A percentile compares a stretch with the other conserved stretches of the same genome.
Conservation (phyloP, 352 stramenopile genomes). For the Peronosclerospora sorghi region DNA sequence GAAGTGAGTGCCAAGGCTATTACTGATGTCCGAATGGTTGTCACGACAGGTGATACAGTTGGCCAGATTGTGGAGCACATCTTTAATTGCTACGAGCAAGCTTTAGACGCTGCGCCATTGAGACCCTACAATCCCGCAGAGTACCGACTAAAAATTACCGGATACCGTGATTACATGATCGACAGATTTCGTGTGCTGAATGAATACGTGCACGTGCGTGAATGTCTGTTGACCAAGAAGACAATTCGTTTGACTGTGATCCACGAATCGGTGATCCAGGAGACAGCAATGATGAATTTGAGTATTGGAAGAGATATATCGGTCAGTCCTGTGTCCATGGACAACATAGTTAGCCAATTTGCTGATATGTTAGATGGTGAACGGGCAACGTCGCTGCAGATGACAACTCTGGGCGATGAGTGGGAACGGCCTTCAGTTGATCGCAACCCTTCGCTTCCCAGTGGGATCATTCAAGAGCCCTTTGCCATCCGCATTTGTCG, state of each 20-base stretch:
- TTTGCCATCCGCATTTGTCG: slow-evolving; percentile 65
- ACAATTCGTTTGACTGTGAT: slow-evolving; percentile 75
- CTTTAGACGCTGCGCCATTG: slow-evolving; percentile 59
- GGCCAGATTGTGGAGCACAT: slow-evolving; percentile 83
- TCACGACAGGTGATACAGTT: slow-evolving; percentile 72
- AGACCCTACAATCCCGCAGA: slow-evolving; percentile 68
- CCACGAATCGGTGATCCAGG: slow-evolving; percentile 79
- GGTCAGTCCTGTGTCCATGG: slow-evolving; percentile 18
- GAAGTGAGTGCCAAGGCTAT: slow-evolving; percentile 77
- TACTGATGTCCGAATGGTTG: slow-evolving; percentile 80
- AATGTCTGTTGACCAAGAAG: slow-evolving; percentile 81
- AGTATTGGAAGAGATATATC: slow-evolving; percentile 61
- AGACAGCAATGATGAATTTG: slow-evolving; percentile 66
- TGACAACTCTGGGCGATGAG: slow-evolving; percentile 63
- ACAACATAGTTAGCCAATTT: slow-evolving; percentile 39
- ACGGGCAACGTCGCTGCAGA: slow-evolving; percentile 45
- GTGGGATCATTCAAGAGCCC: slow-evolving; percentile 46
- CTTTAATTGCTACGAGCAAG: slow-evolving; percentile 82
- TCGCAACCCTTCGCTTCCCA: slow-evolving; percentile 28
- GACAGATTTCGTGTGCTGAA: slow-evolving; percentile 74
- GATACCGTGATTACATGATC: slow-evolving; percentile 80
- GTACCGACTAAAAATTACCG: slow-evolving; percentile 80
- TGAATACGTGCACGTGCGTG: slow-evolving; percentile 82
- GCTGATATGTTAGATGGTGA: slow-evolving; percentile 48
- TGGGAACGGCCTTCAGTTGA: slow-evolving; percentile 43